A percentile compares a stretch with the other conserved stretches of the same genome.
Evolutionary conservation across 2,329 filamentous ascomycete species (phyloP).

Genomic region (Botrytis fragariae): DNA sequence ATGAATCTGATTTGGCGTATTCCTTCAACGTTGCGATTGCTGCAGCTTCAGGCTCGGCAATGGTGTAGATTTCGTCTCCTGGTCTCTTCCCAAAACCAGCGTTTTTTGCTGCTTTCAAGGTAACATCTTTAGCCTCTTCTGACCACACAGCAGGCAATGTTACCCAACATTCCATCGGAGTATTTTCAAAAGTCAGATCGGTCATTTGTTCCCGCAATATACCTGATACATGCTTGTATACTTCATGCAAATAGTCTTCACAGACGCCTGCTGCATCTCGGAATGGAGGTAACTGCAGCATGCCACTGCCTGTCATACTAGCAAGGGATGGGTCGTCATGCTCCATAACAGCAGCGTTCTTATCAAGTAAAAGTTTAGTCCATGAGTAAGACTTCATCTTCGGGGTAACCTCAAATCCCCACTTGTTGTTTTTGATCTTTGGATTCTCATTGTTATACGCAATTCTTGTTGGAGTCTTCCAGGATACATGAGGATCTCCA

Average conservation of each 20-base stretch:
- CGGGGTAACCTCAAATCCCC: conserved; percentile 31
- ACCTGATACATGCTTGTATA: conserved; percentile 24
- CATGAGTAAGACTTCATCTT: conserved; percentile 32
- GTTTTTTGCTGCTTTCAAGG: conserved; percentile 28
- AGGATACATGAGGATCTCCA: conserved; percentile 21
- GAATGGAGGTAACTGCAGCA: conserved; percentile 25
- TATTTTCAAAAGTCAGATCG: conserved; percentile 22
- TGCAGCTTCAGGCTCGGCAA: conserved; percentile 34
- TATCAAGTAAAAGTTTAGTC: conserved; percentile 34
- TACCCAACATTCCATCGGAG: conserved; percentile 31
- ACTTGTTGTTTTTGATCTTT: conserved; percentile 22
- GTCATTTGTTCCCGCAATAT: conserved; percentile 22
- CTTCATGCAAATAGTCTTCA: conserved; percentile 29
- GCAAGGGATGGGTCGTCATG: conserved; percentile 28
- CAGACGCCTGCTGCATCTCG: conserved; percentile 27
- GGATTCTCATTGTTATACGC: conserved; percentile 29
- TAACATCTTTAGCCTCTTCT: conserved; percentile 32
- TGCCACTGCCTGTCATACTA: conserved; percentile 11
- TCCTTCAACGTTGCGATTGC: conserved; percentile 30
- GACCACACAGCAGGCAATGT: conserved; percentile 34
- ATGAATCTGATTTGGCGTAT: conserved; percentile 7
- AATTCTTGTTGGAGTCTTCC: conserved; percentile 30
- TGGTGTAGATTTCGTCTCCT: conserved; percentile 29
- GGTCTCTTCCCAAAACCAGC: conserved; percentile 27
- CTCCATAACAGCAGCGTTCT: conserved; percentile 22